phyloP scores from a whole-genome alignment of 768 basidiomycete species.

The Polyporus arcularius region DNA sequence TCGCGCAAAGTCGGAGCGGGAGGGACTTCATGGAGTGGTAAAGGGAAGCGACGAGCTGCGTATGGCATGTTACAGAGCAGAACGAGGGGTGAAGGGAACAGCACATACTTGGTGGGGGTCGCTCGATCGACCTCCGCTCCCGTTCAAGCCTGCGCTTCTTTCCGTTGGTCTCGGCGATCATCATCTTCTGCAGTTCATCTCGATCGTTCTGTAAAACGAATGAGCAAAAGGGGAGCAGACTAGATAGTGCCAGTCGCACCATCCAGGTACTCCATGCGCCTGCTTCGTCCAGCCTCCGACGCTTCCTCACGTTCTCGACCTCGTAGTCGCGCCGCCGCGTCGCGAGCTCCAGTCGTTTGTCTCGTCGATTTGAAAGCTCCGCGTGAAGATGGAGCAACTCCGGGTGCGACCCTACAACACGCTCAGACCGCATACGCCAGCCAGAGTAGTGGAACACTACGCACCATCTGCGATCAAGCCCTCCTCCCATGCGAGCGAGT shows the following conservation, averaged over 20 bases:
- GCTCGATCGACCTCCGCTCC: conserved; percentile 76
- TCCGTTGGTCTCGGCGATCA: conserved; percentile 88
- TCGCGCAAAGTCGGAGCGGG: conserved; percentile 66
- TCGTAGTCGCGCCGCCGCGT: conserved; percentile 73
- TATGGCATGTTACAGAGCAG: neutral
- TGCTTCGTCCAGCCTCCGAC: conserved; percentile 68
- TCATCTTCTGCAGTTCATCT: conserved; percentile 79
- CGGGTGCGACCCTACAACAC: conserved; percentile 71
- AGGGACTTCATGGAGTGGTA: conserved; percentile 49
- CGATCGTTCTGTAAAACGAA: conserved; percentile 55
- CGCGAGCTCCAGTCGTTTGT: conserved; percentile 81
- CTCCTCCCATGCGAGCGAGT: conserved; percentile 87
- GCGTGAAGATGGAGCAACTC: conserved; percentile 81
- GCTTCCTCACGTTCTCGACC: conserved; percentile 58
- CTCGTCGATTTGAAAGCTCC: conserved; percentile 75
- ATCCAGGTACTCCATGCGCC: conserved; percentile 93
- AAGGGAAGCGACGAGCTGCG: conserved; percentile 64
- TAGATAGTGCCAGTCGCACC: conserved; percentile 43
- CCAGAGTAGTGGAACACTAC: conserved; percentile 20
- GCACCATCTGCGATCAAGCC: conserved; percentile 73
- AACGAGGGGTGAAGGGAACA: neutral
- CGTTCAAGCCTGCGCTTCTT: conserved; percentile 85
- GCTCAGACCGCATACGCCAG: neutral
- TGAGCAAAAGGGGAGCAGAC: neutral
- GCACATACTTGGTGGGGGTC: conserved; percentile 57